Evolutionary conservation across 2,329 filamentous ascomycete genomes (phyloP).

Genomic region (Alternaria postmessia): DNA sequence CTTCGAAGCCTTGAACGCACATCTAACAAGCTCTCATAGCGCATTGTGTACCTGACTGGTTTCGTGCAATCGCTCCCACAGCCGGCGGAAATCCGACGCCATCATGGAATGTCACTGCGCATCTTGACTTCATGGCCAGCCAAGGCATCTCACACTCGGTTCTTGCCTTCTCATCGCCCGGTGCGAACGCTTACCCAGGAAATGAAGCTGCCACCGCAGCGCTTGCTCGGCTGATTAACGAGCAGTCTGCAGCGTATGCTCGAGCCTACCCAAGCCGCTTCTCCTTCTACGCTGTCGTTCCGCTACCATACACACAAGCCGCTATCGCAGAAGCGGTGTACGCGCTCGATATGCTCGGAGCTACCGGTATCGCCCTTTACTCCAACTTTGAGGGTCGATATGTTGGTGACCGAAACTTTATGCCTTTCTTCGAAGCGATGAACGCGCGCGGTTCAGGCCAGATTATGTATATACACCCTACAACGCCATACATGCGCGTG

Average conservation of each 20-base stretch:
- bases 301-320: conserved; percentile 8
- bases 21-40: neutral
- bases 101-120: conserved; percentile 7
- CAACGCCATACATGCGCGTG: neutral
- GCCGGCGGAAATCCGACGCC: conserved; percentile 15
- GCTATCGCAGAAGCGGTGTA: conserved; percentile 6
- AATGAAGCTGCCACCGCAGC: conserved; percentile 4
- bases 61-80: conserved; percentile 7
- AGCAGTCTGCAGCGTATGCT: conserved; percentile 9
- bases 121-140: conserved; percentile 14
- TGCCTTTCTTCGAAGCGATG: neutral
- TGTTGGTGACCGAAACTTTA: neutral
- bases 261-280: conserved; percentile 11
- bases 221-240: conserved; percentile 18
- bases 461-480: neutral
- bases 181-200: conserved; percentile 10
- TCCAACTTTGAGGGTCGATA: neutral
- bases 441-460: neutral
- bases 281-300: conserved; percentile 18
- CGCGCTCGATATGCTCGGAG: neutral
- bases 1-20: neutral
- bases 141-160: neutral
- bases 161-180: neutral
- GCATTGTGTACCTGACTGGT: conserved; percentile 17
- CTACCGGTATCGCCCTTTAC: neutral